Base-by-base conservation (phyloP, 352 stramenopile species). In the Globisporangium carolinianum region DNA sequence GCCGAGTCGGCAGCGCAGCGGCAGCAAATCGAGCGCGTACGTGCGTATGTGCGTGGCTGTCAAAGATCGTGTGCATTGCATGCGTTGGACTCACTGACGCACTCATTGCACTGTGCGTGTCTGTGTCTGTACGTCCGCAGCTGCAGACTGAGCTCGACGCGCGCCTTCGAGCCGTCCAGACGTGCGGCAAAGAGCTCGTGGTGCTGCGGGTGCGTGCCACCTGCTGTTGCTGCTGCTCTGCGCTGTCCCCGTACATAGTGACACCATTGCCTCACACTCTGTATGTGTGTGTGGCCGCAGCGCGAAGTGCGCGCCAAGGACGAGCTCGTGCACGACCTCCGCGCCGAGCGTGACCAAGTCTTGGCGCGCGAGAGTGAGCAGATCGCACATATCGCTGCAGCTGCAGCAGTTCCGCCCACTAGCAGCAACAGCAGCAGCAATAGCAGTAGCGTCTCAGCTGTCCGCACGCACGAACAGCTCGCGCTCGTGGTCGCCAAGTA, bases 111-210 rank as follows among this genome's bases (percentile, higher is more conserved):
- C 42, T 45, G 24, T 12, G 8, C 41, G 9, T 45, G 41, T 8
- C 42, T 47, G 12, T 47, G 18, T 48, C 57, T 53, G 6, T 55
- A 46, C 39, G n/a, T 36, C 42, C 12, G 6, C 50, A 93, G 81
- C 62, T 94, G 42, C 73, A 89, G 51, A 55, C 50, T 32, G 84
- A 94, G 14, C 18, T 82, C 39, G 83, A 89, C 3, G 69, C 61
- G 32, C 72, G 75, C 5, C 66, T 79, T 46, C 67, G 62, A 15
- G 77, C 79, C 6, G 77, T 94, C 12, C 71, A 81, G 49, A 71
- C 54, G 14, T 94, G 84, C 50, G 80, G 82, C 0, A 59, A 72
- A 11, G 76, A 92, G 50, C 75, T 94, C 36, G 69, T 89, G 7
- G 62, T 70, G 2, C 64, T 86, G 10, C 69, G 72, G 53, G 83